Percentiles rank a stretch among this genome's conserved stretches.
These are phyloP conservation scores for Catunica adiposa DNA, from an alignment of 2,329 filamentous ascomycete species.

Conservation along the genomic window DNA sequence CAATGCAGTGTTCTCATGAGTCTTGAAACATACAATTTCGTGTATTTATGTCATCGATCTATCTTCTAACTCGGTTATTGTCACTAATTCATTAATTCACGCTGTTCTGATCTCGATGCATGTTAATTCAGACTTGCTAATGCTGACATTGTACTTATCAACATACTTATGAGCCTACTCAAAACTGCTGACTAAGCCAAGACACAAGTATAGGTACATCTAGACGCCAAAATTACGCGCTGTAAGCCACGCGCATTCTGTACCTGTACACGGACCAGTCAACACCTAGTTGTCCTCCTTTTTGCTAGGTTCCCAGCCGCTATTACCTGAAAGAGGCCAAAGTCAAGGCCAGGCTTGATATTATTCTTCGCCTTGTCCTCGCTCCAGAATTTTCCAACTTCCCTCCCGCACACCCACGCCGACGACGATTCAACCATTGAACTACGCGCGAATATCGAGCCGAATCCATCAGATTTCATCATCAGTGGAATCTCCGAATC, in stretches of 20 bases:
- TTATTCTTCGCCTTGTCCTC: slow-evolving; percentile 14
- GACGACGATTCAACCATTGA: neutral
- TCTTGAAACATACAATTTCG: too few relatives aligned
- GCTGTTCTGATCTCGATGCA: too few relatives aligned
- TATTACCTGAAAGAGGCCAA: slow-evolving; percentile 11
- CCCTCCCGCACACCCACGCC: slow-evolving; percentile 10
- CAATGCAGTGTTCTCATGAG: too few relatives aligned
- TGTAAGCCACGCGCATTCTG: neutral
- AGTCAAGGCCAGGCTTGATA: slow-evolving; percentile 13
- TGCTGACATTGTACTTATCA: too few relatives aligned
- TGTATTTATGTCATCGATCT: too few relatives aligned
- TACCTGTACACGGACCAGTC: slow-evolving; percentile 7
- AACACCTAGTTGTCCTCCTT: slow-evolving; percentile 1
- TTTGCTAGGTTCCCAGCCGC: slow-evolving; percentile 13
- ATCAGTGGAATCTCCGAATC: slow-evolving; percentile 12
- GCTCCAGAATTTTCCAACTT: slow-evolving; percentile 15
- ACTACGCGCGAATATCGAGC: slow-evolving; percentile 13
- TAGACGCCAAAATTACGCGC: slow-evolving; percentile 3
- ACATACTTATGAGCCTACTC: neutral
- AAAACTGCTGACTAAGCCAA: neutral
- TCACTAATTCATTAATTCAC: too few relatives aligned
- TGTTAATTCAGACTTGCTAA: too few relatives aligned
- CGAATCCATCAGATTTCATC: slow-evolving; percentile 12
- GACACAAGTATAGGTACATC: slow-evolving; percentile 6
- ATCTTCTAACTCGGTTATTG: too few relatives aligned